Conservation (phyloP, 129 eudicot genomes). For the Smallanthus sonchifolius region DNA sequence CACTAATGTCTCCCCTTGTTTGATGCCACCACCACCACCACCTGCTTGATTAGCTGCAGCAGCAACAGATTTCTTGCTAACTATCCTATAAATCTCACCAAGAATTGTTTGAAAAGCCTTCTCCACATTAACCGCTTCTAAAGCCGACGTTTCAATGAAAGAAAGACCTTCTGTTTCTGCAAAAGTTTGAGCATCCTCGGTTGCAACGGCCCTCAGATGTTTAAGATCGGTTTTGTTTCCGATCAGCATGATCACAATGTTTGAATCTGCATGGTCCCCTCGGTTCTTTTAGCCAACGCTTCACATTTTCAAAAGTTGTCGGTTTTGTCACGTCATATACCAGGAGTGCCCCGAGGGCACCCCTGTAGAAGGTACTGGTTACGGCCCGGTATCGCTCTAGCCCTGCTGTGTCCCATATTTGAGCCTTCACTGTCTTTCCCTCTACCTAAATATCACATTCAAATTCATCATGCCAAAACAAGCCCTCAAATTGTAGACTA, state of each 20-base stretch:
- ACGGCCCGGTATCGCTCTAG: constrained; percentile 81
- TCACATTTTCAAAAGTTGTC: constrained; percentile 73
- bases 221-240: constrained; percentile 87
- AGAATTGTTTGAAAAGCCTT: constrained; percentile 78
- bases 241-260: constrained; percentile 83
- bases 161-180: constrained; percentile 86
- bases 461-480: background rate
- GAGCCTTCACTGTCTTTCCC: constrained; percentile 90
- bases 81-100: constrained; percentile 64
- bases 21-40: constrained; percentile 22
- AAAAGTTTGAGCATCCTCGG: constrained; percentile 80
- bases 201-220: constrained; percentile 72
- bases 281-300: constrained; percentile 82
- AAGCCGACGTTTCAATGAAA: constrained; percentile 79
- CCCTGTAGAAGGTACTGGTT: constrained; percentile 85
- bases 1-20: constrained; percentile 64
- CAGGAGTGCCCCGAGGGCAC: constrained; percentile 84
- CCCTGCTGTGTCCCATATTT: constrained; percentile 94
- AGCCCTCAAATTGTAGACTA: background rate
- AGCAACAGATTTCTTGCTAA: constrained; percentile 69
- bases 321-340: constrained; percentile 84
- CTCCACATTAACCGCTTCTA: constrained; percentile 78
- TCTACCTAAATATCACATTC: constrained; percentile 49
- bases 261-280: constrained; percentile 82
- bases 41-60: constrained; percentile 33